Conservation (phyloP, 202 grass and related monocot genomes). For the Miscanthus sacchariflorus region DNA sequence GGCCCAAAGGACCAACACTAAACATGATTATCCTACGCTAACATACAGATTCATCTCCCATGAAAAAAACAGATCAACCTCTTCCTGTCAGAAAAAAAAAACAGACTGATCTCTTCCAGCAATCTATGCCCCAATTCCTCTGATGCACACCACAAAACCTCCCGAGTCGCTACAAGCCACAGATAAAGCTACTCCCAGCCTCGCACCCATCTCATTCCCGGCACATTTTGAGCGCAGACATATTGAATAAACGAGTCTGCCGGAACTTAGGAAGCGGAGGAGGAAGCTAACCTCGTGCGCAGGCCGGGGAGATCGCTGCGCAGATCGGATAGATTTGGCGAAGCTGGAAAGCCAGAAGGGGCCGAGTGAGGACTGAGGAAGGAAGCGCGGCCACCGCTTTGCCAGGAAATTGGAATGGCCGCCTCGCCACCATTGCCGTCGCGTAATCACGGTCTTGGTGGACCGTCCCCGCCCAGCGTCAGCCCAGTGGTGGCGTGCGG, state of each 20-base stretch:
- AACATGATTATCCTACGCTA: neutral
- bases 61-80: neutral
- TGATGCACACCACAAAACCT: conserved; percentile 8
- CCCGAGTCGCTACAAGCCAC: neutral
- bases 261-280: neutral
- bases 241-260: conserved; percentile 9
- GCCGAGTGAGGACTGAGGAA: neutral
- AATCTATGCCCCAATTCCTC: neutral
- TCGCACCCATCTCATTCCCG: neutral
- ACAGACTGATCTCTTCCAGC: neutral
- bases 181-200: conserved; percentile 19
- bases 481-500: neutral
- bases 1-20: neutral
- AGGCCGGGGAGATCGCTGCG: neutral
- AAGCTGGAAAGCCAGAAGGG: neutral
- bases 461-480: neutral
- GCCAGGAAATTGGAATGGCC: neutral
- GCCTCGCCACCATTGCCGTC: neutral
- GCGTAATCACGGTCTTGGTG: neutral
- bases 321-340: conserved; percentile 23
- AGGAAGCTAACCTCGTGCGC: conserved; percentile 36
- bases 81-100: neutral
- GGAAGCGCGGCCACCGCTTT: conserved; percentile 8
- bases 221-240: conserved; percentile 5
- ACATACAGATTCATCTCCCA: neutral